Evolutionary conservation across 331 rosid species (phyloP).

Genomic region (Rosa hybrid): DNA sequence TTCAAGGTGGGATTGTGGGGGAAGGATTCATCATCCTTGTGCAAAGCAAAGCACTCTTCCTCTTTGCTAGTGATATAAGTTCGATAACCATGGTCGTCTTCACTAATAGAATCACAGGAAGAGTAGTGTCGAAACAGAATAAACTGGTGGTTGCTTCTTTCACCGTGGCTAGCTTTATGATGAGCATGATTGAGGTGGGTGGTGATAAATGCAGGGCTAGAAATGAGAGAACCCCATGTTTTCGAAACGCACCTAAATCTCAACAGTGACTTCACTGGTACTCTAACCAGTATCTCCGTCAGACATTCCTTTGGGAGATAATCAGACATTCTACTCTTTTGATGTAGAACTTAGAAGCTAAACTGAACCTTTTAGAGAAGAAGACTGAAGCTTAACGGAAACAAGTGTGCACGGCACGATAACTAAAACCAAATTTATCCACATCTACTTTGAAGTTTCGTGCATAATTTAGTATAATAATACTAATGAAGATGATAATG

Average conservation of each 20-base stretch:
- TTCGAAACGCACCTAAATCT: background rate
- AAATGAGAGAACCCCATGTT: background rate
- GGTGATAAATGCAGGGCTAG: background rate
- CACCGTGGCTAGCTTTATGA: background rate
- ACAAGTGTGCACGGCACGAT: background rate
- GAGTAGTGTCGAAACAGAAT: background rate
- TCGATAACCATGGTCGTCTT: background rate
- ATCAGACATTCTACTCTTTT: background rate
- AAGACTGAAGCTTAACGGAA: background rate
- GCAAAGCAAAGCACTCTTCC: constrained; percentile 1
- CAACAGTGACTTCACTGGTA: background rate
- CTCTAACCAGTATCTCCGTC: background rate
- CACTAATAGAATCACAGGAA: background rate
- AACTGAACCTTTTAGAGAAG: background rate
- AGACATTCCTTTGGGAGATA: background rate
- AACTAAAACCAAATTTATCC: background rate
- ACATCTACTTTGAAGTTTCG: background rate
- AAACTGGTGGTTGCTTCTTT: background rate
- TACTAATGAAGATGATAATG: background rate
- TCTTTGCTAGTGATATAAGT: background rate
- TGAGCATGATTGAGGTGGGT: background rate
- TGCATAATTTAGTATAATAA: background rate
- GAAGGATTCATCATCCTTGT: background rate
- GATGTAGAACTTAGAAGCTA: background rate
- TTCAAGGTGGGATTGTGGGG: background rate